Percentiles rank a stretch among this genome's conserved stretches.
Evolutionary conservation across 225 moss, liverwort and hornwort species (phyloP).

Genomic region (Pseudisothecium myosuroides): DNA sequence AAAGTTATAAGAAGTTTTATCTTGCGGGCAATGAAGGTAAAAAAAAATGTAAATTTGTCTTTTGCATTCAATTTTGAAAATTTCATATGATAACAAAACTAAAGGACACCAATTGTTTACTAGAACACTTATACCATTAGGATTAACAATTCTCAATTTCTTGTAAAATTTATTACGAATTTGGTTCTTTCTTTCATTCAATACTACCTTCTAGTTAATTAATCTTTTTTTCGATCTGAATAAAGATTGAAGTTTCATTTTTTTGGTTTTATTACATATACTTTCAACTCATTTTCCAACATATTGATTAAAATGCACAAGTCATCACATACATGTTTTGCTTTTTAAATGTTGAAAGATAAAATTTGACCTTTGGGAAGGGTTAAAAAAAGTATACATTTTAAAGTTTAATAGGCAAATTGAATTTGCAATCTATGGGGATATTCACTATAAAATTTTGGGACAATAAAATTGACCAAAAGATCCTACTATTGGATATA

Average conservation of each 20-base stretch:
- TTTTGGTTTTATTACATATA: neutral
- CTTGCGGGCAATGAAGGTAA: too few species aligned
- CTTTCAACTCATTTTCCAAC: neutral
- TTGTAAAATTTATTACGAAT: too few species aligned
- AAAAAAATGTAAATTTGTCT: too few species aligned
- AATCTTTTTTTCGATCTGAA: neutral
- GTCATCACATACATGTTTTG: neutral
- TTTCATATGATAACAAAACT: too few species aligned
- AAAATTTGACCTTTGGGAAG: neutral
- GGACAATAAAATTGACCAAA: neutral
- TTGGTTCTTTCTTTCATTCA: too few species aligned
- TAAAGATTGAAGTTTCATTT: neutral
- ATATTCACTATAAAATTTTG: neutral
- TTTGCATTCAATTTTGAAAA: too few species aligned
- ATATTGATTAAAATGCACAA: neutral
- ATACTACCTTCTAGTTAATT: neutral
- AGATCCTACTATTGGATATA: fast-evolving
- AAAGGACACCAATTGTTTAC: too few species aligned
- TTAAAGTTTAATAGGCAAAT: neutral
- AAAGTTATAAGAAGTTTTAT: too few species aligned
- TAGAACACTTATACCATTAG: too few species aligned
- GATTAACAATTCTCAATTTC: too few species aligned
- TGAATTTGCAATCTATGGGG: neutral
- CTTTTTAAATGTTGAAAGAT: neutral
- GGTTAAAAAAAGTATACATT: neutral